Conservation (phyloP, 768 basidiomycete species). For the Filobasidium floriforme region DNA sequence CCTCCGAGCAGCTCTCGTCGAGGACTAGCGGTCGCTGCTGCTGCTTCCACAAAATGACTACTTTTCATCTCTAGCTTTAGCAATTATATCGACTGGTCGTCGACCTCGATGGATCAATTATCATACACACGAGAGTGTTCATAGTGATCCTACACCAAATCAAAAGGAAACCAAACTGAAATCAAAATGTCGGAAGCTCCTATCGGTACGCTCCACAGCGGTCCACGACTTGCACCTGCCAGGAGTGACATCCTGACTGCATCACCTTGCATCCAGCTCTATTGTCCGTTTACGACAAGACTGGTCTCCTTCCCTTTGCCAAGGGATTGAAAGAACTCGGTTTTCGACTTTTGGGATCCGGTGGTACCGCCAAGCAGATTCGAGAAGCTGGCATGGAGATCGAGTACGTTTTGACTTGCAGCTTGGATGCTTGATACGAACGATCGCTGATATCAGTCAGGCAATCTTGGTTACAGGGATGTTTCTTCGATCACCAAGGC, state of each 20-base stretch:
- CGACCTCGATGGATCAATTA: too few species aligned
- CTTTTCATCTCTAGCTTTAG: too few species aligned
- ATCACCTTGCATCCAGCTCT: slow-evolving; percentile 51
- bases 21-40: too few species aligned
- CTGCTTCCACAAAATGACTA: too few species aligned
- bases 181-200: neutral
- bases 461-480: slow-evolving; percentile 56
- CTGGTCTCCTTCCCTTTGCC: slow-evolving; percentile 78
- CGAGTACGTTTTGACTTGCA: slow-evolving; percentile 55
- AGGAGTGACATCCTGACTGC: neutral
- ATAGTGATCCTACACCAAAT: neutral
- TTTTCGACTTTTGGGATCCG: slow-evolving; percentile 83
- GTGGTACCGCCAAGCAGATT: slow-evolving; percentile 96
- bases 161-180: neutral
- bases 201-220: neutral
- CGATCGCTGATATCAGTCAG: neutral
- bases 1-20: too few species aligned
- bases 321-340: slow-evolving; percentile 71
- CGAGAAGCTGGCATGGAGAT: slow-evolving; percentile 85
- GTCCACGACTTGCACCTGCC: neutral
- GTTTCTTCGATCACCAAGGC: slow-evolving; percentile 95
- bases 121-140: neutral
- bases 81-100: too few species aligned
- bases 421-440: neutral
- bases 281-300: slow-evolving; percentile 94